phyloP scores from a whole-genome alignment of 495 filamentous ascomycete genomes.

The Penicillium maclennaniae region DNA sequence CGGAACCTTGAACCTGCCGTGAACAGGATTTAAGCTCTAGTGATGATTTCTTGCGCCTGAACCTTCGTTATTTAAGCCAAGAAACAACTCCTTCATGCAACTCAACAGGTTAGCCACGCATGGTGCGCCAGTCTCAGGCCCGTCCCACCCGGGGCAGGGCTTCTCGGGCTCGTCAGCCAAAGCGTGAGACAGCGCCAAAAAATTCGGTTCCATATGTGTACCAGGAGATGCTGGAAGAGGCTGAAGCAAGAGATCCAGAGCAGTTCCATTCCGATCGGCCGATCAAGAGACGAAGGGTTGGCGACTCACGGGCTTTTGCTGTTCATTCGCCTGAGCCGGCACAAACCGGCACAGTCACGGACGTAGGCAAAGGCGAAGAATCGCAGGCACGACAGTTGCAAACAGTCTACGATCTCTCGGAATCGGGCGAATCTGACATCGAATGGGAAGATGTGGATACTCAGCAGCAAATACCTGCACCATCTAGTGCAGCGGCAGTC shows the following conservation, averaged over 20 bases:
- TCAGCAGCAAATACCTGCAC: slow-evolving; percentile 31
- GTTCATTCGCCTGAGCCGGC: slow-evolving; percentile 6
- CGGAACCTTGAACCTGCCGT: not conserved
- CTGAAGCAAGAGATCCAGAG: slow-evolving; percentile 40
- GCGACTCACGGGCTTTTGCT: slow-evolving; percentile 23
- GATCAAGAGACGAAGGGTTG: slow-evolving; percentile 44
- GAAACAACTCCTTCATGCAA: slow-evolving; percentile 12
- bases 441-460: slow-evolving; percentile 72
- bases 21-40: not conserved
- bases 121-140: slow-evolving; percentile 22
- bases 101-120: not conserved
- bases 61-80: not conserved
- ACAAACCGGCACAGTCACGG: not conserved
- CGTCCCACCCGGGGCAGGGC: slow-evolving; percentile 15
- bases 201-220: slow-evolving; percentile 54
- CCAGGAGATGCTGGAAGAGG: slow-evolving; percentile 64
- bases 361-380: slow-evolving; percentile 8
- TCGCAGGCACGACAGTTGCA: slow-evolving; percentile 29
- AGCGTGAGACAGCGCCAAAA: slow-evolving; percentile 7
- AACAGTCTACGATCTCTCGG: slow-evolving; percentile 41
- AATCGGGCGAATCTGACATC: slow-evolving; percentile 56
- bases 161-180: slow-evolving; percentile 13
- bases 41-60: too few species aligned
- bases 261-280: slow-evolving; percentile 31
- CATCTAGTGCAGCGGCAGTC: slow-evolving; percentile 18